Percentiles rank a stretch among this genome's conserved stretches.
Conservation (phyloP, 1,284 basidiomycete genomes). For the Laetiporus sulphureus region DNA sequence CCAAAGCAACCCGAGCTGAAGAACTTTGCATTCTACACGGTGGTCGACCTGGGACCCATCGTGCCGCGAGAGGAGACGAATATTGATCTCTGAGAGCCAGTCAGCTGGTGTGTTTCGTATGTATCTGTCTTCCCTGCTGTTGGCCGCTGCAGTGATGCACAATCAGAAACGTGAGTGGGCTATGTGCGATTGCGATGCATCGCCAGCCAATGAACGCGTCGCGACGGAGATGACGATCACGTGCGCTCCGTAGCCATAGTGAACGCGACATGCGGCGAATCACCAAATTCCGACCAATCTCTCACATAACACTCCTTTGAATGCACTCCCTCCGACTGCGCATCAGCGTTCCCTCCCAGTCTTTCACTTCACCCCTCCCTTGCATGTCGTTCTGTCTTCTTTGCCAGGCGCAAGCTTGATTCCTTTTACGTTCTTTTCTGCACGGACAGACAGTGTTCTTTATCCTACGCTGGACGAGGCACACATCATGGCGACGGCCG, state of each 20-base stretch:
- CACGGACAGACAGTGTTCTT: constrained; percentile 15
- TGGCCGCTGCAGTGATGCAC: too few species aligned
- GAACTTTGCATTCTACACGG: constrained; percentile 82
- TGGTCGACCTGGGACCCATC: constrained; percentile 71
- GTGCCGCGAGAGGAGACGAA: constrained; percentile 47
- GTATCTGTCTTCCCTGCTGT: constrained; percentile 11
- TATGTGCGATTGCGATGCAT: too few species aligned
- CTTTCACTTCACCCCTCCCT: constrained; percentile 3
- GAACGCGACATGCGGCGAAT: too few species aligned
- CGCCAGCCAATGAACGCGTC: too few species aligned
- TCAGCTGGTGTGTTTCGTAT: background rate
- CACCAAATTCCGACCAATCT: too few species aligned
- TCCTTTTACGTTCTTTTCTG: constrained; percentile 11
- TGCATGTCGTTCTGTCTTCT: constrained; percentile 20
- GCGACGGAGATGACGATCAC: too few species aligned
- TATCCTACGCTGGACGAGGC: constrained; percentile 18
- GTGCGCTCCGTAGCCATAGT: too few species aligned
- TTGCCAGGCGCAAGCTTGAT: constrained; percentile 32
- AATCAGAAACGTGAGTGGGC: too few species aligned
- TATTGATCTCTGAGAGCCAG: too few species aligned
- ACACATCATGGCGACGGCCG: constrained; percentile 16
- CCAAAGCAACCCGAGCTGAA: too few species aligned
- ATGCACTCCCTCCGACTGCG: background rate
- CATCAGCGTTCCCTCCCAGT: background rate
- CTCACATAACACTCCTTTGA: background rate